Evolutionary conservation across 2,329 filamentous ascomycete species (phyloP), one percentile per base, ranked within the genome.

Genomic region (Penicillium sumatraense): DNA sequence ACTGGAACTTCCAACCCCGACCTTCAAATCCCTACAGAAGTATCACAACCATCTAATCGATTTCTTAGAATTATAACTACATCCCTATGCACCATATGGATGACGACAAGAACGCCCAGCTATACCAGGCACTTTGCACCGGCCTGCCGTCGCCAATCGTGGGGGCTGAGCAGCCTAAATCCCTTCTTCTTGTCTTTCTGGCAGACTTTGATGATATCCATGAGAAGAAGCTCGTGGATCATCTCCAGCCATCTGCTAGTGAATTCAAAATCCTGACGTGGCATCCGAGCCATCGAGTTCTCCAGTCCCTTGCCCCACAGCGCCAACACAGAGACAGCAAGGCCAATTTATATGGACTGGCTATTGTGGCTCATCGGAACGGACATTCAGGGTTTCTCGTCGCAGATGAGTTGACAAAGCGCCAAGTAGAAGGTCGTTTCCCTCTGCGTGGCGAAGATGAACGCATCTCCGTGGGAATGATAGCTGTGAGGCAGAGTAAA

Each of bases 351-450:
- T 58, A 55, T 13, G 52, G 47, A 5, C 16, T 58, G 14, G 56
- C 56, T 3, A 35, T 51, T 26, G 33, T 58, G 33, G 56, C 56
- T 2, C 23, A 49, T 36, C 52, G 52, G 2, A 42, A 45, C 13
- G 52, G 56, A 16, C 33, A 36, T n/a, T 24, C 42, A 14, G 13
- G 36, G 21, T 49, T 58, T 16, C 14, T 55, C 16, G 48, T 58
- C 11, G 56, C 52, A 24, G 56, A 58, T 47, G 24, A 47, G 8
- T 16, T 55, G 27, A 55, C 56, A 23, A 55, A 53, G 16, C 56
- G 56, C 9, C 56, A 49, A 45, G 27, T 55, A 5, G n/a, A 52
- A 26, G 38, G 52, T 18, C 2, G 29, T 13, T 27, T 50, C 9
- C 41, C 52, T 11, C 18, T 42, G 3, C 44, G 35, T n/a, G 56